These are phyloP conservation scores for Leccinum aurantiacum DNA, from an alignment of 768 basidiomycete genomes.

Conservation along the genomic window DNA sequence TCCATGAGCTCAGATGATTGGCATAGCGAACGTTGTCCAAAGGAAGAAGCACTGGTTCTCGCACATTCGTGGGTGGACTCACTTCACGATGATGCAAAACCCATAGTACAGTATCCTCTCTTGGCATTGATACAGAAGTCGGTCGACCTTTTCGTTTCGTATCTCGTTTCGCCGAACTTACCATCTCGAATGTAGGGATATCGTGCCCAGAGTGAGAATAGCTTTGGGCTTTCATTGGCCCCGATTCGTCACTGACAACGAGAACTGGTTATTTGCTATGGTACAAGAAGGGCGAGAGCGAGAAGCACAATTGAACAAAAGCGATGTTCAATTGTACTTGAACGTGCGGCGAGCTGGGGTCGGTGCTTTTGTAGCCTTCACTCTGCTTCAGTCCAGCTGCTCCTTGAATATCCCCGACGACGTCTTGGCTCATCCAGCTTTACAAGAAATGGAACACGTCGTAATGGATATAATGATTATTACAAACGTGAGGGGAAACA, in stretches of 20 bases:
- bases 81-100: not conserved
- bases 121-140: not conserved
- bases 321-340: not conserved
- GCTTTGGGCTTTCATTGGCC: not conserved
- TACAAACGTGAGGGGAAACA: not conserved
- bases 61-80: not conserved
- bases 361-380: not conserved
- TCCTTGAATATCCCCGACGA: not conserved
- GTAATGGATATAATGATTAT: not conserved
- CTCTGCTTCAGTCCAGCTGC: not conserved
- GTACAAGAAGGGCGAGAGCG: not conserved
- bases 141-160: not conserved
- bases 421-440: not conserved
- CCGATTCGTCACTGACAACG: not conserved
- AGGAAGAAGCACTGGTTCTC: not conserved
- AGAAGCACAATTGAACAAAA: not conserved
- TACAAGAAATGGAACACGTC: not conserved
- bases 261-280: not conserved
- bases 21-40: not conserved
- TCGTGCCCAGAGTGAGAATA: not conserved
- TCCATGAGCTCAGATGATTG: not conserved
- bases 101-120: not conserved
- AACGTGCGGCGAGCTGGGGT: not conserved
- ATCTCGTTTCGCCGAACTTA: not conserved
- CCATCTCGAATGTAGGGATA: not conserved